A percentile compares a stretch with the other conserved stretches of the same genome.
Evolutionary conservation across 2,329 filamentous ascomycete species (phyloP).

Genomic region (Aphanocladium album): DNA sequence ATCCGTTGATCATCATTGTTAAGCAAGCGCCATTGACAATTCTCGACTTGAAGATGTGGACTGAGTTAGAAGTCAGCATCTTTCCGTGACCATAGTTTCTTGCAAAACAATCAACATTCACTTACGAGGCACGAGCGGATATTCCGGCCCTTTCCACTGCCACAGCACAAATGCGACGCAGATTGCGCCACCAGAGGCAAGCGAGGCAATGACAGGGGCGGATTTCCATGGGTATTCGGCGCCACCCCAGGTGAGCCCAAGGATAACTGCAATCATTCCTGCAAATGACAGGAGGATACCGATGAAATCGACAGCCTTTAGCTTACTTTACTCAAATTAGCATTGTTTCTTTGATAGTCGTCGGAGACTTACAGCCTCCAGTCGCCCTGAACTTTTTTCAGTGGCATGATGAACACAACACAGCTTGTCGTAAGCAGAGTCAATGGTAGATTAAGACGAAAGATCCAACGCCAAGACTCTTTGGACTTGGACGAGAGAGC

Average conservation of each 20-base stretch:
- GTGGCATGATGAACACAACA: constrained; percentile 52
- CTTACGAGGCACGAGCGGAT: constrained; percentile 43
- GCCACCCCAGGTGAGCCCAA: constrained; percentile 56
- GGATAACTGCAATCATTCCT: constrained; percentile 40
- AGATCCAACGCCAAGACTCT: constrained; percentile 50
- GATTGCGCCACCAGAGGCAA: constrained; percentile 44
- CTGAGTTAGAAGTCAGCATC: constrained; percentile 23
- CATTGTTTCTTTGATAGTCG: background rate
- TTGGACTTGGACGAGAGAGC: constrained; percentile 39
- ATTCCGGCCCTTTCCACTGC: constrained; percentile 45
- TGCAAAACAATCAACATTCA: background rate
- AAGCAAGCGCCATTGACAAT: constrained; percentile 52
- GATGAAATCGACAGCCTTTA: constrained; percentile 47
- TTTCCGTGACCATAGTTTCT: background rate
- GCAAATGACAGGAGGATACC: constrained; percentile 42
- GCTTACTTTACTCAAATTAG: constrained; percentile 30
- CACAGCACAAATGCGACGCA: constrained; percentile 48
- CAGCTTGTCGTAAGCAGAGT: constrained; percentile 41
- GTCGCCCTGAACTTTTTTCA: constrained; percentile 48
- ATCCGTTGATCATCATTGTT: constrained; percentile 54
- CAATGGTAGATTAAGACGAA: constrained; percentile 49
- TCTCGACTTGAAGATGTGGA: constrained; percentile 49
- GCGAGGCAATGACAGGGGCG: constrained; percentile 47
- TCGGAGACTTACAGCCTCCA: constrained; percentile 37
- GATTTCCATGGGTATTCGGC: constrained; percentile 53